These are phyloP conservation scores for Themeda triandra DNA, from an alignment of 176 grass and related monocot genomes.

Conservation along the genomic window DNA sequence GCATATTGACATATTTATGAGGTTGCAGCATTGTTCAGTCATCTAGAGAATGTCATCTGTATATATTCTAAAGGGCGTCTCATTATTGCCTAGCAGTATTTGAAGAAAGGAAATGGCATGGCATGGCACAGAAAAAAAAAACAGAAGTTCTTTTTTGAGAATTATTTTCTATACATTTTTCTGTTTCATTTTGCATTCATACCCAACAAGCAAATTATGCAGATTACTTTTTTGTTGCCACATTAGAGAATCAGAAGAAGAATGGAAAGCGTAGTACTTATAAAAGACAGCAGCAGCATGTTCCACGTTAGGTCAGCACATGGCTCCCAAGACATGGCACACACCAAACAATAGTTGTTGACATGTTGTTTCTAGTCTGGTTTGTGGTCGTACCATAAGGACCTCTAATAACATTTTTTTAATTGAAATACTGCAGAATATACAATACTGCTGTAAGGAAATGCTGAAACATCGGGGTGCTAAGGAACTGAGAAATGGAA, in stretches of 20 bases:
- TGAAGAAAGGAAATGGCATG: not conserved
- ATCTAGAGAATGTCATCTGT: not conserved
- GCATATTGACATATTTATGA: no score
- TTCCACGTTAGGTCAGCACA: constrained; percentile 4
- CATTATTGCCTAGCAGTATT: not conserved
- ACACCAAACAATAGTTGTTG: not conserved
- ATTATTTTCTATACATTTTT: not conserved
- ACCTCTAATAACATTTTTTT: no score
- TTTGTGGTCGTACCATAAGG: not conserved
- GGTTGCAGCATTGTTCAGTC: not conserved
- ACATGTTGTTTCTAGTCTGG: not conserved
- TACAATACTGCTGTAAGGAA: no score
- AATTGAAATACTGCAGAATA: no score
- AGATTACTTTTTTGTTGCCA: no score
- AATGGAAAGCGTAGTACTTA: not conserved
- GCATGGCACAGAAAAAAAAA: not conserved
- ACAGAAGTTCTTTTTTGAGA: not conserved
- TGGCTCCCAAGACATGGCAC: not conserved
- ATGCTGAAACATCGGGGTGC: no score
- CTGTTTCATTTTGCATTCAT: no score
- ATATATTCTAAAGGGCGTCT: not conserved
- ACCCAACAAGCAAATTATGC: no score
- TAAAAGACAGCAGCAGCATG: not conserved
- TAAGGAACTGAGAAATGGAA: no score
- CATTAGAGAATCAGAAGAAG: not conserved